Evolutionary conservation across 331 rosid genomes (phyloP), one percentile per base, ranked within the genome.

Genomic region (Malus hybrid): DNA sequence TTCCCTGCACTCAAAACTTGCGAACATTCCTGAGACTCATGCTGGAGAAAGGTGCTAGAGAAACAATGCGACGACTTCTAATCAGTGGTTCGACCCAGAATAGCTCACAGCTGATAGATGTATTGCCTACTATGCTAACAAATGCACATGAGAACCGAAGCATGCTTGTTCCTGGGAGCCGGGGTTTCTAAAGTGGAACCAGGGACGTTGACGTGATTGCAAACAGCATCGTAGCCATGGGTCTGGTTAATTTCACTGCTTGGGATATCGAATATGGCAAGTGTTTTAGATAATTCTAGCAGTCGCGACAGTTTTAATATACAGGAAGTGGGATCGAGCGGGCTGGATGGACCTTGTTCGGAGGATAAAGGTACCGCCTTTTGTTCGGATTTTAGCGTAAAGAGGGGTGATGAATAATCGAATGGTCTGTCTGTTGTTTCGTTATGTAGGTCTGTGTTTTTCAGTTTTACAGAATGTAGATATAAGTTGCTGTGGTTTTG

Each of bases 31-130:
- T 12, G 87, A 90, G 63, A 67, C 91, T 7, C 93, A 83, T 93
- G 75, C 81, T 95, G 69, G 91, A 87, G 63, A 88, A 92, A 86
- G 93, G 93, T 69, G 98, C 97, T 13, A 88, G 97, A 75, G 99
- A 95, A 85, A 95, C 97, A 2, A 67, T 95, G 10, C 85, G 98
- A 52, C 80, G 98, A 63, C 84, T 92, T 81, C 91, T 95, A 67
- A 84, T 92, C 52, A 84, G 90, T 33, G 71, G 98, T 73, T 95
- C 99, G 36, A 87, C 85, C 81, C 91, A 84, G 90, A 78, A 79
- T 48, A 88, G 81, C 84, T 80, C 89, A 55, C 95, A 84, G 34
- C 68, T 81, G 75, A 82, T 87, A 85, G 88, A 86, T 64, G 82
- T 83, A 44, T 75, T 94, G 42, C 97, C 97, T 29, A 87, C 91